A percentile compares a stretch with the other conserved stretches of the same genome.
Evolutionary conservation across 1,139 yeast species (phyloP).

Genomic region (Magnusiomyces paraingens): DNA sequence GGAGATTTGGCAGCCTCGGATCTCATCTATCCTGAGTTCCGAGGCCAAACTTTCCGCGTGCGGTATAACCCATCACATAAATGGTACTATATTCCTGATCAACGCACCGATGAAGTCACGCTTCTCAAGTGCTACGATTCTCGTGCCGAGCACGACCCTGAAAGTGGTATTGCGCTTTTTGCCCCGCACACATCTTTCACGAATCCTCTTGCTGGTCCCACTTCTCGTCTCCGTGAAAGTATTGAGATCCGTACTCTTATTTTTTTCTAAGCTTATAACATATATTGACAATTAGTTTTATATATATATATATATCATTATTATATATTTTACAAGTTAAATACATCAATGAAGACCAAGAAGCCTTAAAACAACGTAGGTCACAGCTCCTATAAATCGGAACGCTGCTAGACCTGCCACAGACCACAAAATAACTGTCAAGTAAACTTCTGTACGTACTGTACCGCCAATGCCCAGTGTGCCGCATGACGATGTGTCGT

Average conservation of each 20-base stretch:
- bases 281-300: no score
- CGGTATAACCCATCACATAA: slow-evolving; percentile 18
- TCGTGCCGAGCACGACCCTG: not conserved
- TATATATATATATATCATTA: no score
- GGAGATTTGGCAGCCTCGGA: slow-evolving; percentile 20
- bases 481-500: slow-evolving; percentile 20
- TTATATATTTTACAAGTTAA: no score
- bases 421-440: slow-evolving; percentile 71
- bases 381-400: slow-evolving; percentile 49
- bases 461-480: slow-evolving; percentile 24
- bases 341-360: slow-evolving; percentile 21
- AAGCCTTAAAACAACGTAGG: slow-evolving; percentile 29
- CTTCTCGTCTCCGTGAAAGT: slow-evolving; percentile 22
- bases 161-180: slow-evolving; percentile 20
- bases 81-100: slow-evolving; percentile 22
- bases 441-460: slow-evolving; percentile 40
- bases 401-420: slow-evolving; percentile 71
- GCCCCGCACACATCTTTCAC: slow-evolving; percentile 26
- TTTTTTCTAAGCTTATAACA: slow-evolving; percentile 7
- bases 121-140: slow-evolving; percentile 26
- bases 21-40: slow-evolving; percentile 19
- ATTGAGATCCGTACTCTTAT: slow-evolving; percentile 26
- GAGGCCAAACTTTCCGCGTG: slow-evolving; percentile 24
- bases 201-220: slow-evolving; percentile 19
- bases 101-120: slow-evolving; percentile 21